Evolutionary conservation across 2,329 filamentous ascomycete genomes (phyloP).

Genomic region (Diaporthe nobilis): DNA sequence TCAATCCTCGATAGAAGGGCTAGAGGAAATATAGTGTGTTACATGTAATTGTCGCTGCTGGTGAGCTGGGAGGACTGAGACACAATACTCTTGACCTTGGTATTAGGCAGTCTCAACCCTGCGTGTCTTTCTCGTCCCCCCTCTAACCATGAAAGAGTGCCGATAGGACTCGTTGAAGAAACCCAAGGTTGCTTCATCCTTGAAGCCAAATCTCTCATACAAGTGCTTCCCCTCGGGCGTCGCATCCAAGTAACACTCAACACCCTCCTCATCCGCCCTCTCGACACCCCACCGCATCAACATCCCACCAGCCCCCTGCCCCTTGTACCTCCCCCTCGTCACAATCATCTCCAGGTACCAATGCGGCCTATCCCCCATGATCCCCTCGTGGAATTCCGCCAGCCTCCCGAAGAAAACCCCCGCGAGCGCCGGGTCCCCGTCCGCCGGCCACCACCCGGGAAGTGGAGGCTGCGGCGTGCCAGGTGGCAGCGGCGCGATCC

Average conservation of each 20-base stretch:
- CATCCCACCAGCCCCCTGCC: constrained; percentile 59
- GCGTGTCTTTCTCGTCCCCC: constrained; percentile 12
- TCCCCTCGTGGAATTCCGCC: constrained; percentile 50
- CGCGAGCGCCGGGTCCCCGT: constrained; percentile 54
- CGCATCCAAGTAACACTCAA: constrained; percentile 65
- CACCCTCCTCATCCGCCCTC: constrained; percentile 58
- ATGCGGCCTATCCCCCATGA: constrained; percentile 60
- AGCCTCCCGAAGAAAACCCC: constrained; percentile 58
- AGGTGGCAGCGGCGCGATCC: constrained; percentile 52
- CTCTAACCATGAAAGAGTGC: constrained; percentile 55
- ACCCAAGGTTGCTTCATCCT: constrained; percentile 50
- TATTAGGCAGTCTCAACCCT: too few species aligned
- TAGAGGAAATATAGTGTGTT: neutral
- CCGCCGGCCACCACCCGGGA: constrained; percentile 56
- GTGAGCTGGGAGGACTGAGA: too few species aligned
- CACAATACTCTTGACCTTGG: neutral
- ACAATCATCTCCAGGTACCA: constrained; percentile 65
- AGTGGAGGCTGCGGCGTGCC: constrained; percentile 45
- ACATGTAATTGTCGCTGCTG: too few species aligned
- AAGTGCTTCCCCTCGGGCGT: constrained; percentile 61
- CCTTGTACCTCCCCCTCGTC: constrained; percentile 58
- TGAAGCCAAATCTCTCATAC: constrained; percentile 65
- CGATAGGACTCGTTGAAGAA: constrained; percentile 53
- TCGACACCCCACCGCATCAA: constrained; percentile 64
- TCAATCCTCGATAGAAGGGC: fast-evolving